These are phyloP conservation scores for Pugionium cornutum DNA, from an alignment of 345 rosid species.

Conservation along the genomic window DNA sequence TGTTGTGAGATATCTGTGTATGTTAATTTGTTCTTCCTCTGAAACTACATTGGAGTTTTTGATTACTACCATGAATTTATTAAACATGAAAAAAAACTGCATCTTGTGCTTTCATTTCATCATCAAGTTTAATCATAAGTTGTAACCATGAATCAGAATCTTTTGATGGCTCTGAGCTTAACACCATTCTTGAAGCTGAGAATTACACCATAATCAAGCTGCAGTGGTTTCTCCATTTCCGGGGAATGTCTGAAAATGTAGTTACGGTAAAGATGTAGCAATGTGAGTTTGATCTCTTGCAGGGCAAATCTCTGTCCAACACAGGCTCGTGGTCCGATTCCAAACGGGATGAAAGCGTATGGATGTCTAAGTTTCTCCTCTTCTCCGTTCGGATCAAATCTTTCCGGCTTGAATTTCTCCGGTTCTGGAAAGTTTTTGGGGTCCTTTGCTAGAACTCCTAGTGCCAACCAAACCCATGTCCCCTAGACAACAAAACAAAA, in stretches of 20 bases:
- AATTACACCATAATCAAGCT: constrained; percentile 74
- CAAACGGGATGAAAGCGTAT: constrained; percentile 84
- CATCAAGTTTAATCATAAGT: neutral
- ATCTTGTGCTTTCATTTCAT: constrained; percentile 12
- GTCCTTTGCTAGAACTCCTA: constrained; percentile 84
- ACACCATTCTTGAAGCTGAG: constrained; percentile 86
- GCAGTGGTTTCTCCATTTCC: constrained; percentile 77
- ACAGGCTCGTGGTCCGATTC: constrained; percentile 91
- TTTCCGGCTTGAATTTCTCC: constrained; percentile 78
- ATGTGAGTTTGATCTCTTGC: constrained; percentile 74
- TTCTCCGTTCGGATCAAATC: constrained; percentile 73
- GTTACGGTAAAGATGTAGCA: constrained; percentile 66
- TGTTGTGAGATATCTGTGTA: constrained; percentile 44
- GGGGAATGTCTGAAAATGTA: constrained; percentile 71
- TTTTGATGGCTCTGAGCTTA: constrained; percentile 58
- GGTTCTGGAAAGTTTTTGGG: constrained; percentile 88
- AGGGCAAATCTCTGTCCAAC: constrained; percentile 79
- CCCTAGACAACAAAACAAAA: constrained; percentile 46
- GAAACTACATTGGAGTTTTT: constrained; percentile 38
- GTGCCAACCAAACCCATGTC: constrained; percentile 95
- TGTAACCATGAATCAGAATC: constrained; percentile 49
- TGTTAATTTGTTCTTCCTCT: constrained; percentile 23
- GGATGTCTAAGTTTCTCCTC: constrained; percentile 86
- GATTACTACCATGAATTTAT: constrained; percentile 9
- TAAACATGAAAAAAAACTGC: constrained; percentile 13